Percentiles rank a stretch among this genome's conserved stretches.
phyloP scores from a whole-genome alignment of 83 land plant genomes.

The Picea abies region DNA sequence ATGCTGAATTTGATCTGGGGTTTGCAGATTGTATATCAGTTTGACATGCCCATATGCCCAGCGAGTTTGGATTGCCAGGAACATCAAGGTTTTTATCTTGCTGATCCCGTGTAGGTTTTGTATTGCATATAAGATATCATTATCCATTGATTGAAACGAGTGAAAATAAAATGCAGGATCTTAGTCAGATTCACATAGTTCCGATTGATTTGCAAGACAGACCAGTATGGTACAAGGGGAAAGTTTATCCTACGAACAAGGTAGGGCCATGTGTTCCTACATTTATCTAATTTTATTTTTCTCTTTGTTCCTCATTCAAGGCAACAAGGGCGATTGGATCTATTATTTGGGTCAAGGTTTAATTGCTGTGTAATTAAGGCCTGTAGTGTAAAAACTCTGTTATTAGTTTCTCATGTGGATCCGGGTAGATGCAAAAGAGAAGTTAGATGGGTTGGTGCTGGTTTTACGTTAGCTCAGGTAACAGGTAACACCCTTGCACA shows the following conservation, averaged over 20 bases:
- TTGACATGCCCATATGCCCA: slow-evolving; percentile 82
- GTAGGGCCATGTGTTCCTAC: slow-evolving; percentile 24
- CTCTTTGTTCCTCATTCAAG: no score
- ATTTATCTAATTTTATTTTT: no score
- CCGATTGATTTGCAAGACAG: slow-evolving; percentile 60
- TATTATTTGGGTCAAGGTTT: no score
- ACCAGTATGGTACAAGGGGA: slow-evolving; percentile 82
- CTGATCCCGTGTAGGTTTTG: background rate
- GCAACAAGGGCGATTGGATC: no score
- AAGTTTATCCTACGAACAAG: slow-evolving; percentile 71
- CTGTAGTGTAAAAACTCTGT: no score
- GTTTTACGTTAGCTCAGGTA: no score
- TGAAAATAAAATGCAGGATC: slow-evolving; percentile 37
- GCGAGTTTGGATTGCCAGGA: slow-evolving; percentile 75
- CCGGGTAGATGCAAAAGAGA: no score
- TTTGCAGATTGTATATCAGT: slow-evolving; percentile 63
- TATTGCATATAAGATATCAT: background rate
- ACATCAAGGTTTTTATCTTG: slow-evolving; percentile 54
- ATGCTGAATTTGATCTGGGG: background rate
- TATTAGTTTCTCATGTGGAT: no score
- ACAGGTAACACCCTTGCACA: no score
- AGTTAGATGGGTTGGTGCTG: no score
- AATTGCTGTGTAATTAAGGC: no score
- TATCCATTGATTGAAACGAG: background rate
- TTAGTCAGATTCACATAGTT: slow-evolving; percentile 65